Conservation (phyloP, 768 basidiomycete genomes). For the Suillus alpinus region DNA sequence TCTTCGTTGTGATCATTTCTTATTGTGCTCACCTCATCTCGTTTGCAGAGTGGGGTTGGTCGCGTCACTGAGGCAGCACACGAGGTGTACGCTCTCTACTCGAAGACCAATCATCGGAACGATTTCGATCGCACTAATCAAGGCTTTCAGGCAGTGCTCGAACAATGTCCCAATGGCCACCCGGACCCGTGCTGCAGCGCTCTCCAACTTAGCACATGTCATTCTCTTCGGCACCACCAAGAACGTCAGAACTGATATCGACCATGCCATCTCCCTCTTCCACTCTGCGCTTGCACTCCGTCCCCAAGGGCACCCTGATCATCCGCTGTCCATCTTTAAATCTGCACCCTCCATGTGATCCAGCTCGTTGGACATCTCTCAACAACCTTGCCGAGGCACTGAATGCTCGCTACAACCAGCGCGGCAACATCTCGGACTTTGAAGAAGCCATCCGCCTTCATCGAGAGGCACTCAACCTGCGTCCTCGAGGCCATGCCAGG, state of each 20-base stretch:
- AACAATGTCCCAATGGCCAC: background rate
- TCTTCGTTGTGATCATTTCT: background rate
- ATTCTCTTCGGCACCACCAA: background rate
- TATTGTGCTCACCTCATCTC: background rate
- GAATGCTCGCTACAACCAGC: constrained; percentile 15
- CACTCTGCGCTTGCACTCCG: background rate
- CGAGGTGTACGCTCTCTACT: background rate
- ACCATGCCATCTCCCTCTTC: background rate
- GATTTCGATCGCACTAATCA: background rate
- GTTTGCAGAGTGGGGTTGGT: background rate
- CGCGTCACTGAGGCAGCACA: background rate
- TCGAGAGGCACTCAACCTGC: constrained; percentile 22
- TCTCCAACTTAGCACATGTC: background rate
- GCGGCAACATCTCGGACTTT: constrained; percentile 19
- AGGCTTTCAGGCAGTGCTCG: background rate
- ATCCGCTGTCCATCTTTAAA: background rate
- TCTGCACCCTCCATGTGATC: too few relatives aligned
- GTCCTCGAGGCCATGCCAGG: constrained; percentile 13
- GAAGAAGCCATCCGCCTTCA: constrained; percentile 22
- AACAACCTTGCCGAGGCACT: constrained; percentile 15
- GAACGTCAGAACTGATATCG: background rate
- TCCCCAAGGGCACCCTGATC: background rate
- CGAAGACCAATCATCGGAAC: background rate
- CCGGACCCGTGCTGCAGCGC: background rate
- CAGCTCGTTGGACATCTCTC: constrained; percentile 5